Base-by-base conservation (phyloP, 2,329 filamentous ascomycete genomes). In the Trichophyton equinum region DNA sequence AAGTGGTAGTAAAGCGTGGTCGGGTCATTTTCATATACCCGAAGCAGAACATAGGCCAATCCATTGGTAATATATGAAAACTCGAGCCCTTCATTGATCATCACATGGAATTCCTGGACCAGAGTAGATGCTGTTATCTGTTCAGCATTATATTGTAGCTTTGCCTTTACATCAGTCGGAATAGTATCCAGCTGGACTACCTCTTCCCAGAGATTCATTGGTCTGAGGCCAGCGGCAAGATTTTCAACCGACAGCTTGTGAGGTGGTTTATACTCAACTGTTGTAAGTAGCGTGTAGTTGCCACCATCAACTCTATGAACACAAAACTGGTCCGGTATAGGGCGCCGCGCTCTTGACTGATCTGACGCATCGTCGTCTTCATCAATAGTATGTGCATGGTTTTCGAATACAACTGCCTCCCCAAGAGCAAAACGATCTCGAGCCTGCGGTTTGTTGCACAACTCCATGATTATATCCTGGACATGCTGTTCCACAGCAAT, bases 1-100 rank as follows among this genome's bases (percentile, higher is more conserved):
- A 69, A 62, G 62, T 67, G 65, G 62, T 71, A 70, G 61, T 68
- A 68, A 1, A 71, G 65, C 5, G 62, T 68, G 13, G 22, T 62
- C 6, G 67, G 67, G 7, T 69, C 62, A 38, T 70, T 55, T 4
- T 64, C 38, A 38, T 13, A 13, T 6, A 70, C 61, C 13, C 61
- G 46, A 25, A 68, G 64, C 33, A 66, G 44, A 27, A 61, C 47
- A 30, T 51, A 51, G 1, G 46, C 59, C 6, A 61, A 13, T 9
- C 62, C 61, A 42, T 40, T 60, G 4, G 59, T 61, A 47, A 60
- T 40, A 56, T 61, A 61, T 11, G 59, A 63, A 33, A 58, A 64
- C 20, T 64, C 59, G 27, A 60, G 55, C n/a, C 60, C 62, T 58
- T 61, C 36, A n/a, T 61, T 25, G 5, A 64, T 62, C 62, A 64